Evolutionary conservation across 768 basidiomycete species (phyloP).

Genomic region (Macrolepiota fuliginosa): DNA sequence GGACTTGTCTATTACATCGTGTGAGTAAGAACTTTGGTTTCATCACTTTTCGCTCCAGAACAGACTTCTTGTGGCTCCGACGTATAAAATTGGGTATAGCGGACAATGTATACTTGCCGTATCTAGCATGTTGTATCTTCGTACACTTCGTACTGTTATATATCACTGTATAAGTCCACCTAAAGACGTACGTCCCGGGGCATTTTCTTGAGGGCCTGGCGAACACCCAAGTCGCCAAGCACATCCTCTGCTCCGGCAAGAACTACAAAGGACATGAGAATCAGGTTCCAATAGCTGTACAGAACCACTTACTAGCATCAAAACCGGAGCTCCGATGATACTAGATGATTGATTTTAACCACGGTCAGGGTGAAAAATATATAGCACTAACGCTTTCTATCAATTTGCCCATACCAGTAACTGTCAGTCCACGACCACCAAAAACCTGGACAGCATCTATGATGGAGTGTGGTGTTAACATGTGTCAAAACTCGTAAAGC

Average conservation of each 20-base stretch:
- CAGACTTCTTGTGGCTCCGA: neutral
- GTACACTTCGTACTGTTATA: neutral
- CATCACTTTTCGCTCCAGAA: neutral
- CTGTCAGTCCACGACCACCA: slow-evolving; percentile 85
- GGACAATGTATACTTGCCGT: neutral
- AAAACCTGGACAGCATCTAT: slow-evolving; percentile 83
- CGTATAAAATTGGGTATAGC: neutral
- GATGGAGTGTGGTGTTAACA: neutral
- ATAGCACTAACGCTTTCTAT: slow-evolving; percentile 68
- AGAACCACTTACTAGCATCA: slow-evolving; percentile 57
- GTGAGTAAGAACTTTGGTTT: neutral
- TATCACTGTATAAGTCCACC: neutral
- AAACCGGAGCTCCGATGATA: slow-evolving; percentile 83
- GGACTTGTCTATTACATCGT: neutral
- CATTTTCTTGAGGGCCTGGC: slow-evolving; percentile 33
- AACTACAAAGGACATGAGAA: slow-evolving; percentile 31
- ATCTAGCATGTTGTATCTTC: neutral
- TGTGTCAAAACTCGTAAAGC: slow-evolving; percentile 37
- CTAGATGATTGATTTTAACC: slow-evolving; percentile 31
- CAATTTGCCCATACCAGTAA: slow-evolving; percentile 82
- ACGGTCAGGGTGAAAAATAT: neutral
- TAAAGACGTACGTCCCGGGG: slow-evolving; percentile 26
- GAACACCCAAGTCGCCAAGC: slow-evolving; percentile 28
- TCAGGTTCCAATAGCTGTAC: slow-evolving; percentile 3
- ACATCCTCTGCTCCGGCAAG: slow-evolving; percentile 58